Conservation (phyloP, 2,329 filamentous ascomycete genomes). For the Colletotrichum chrysophilum region DNA sequence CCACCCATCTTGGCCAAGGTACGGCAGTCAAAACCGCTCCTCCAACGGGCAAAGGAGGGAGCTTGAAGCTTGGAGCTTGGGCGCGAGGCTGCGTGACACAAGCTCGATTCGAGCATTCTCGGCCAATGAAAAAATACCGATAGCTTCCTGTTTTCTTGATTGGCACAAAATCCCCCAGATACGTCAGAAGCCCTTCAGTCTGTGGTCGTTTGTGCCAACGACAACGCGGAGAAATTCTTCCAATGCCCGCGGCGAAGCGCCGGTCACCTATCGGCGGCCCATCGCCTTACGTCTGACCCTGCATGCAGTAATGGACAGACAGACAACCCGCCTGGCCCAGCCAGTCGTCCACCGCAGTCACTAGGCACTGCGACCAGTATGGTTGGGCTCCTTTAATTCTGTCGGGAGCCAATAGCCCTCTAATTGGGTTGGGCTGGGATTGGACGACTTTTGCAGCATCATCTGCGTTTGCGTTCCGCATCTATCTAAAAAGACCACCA, state of each 20-base stretch:
- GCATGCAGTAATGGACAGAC: slow-evolving; percentile 19
- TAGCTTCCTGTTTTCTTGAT: slow-evolving; percentile 1
- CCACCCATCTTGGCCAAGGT: background rate
- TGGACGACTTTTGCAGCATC: slow-evolving; percentile 5
- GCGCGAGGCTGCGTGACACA: slow-evolving; percentile 18
- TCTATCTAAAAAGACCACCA: background rate
- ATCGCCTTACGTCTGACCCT: slow-evolving; percentile 23
- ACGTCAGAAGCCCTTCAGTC: background rate
- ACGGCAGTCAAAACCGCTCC: background rate
- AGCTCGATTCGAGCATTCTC: background rate
- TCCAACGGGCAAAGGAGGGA: background rate
- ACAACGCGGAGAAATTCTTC: slow-evolving; percentile 20
- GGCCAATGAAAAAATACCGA: background rate
- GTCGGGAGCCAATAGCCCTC: slow-evolving; percentile 22
- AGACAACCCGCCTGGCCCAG: background rate
- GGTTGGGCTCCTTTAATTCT: slow-evolving; percentile 10
- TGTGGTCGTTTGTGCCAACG: background rate
- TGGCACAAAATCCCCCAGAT: background rate
- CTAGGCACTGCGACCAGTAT: background rate
- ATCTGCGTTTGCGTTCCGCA: background rate
- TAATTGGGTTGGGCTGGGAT: slow-evolving; percentile 19
- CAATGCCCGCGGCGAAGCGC: slow-evolving; percentile 1
- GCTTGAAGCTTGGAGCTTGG: background rate
- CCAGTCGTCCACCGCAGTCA: background rate
- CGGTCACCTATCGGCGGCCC: slow-evolving; percentile 18